These are phyloP conservation scores for Dactylella cylindrospora DNA, from an alignment of 2,329 filamentous ascomycete species.

Conservation along the genomic window DNA sequence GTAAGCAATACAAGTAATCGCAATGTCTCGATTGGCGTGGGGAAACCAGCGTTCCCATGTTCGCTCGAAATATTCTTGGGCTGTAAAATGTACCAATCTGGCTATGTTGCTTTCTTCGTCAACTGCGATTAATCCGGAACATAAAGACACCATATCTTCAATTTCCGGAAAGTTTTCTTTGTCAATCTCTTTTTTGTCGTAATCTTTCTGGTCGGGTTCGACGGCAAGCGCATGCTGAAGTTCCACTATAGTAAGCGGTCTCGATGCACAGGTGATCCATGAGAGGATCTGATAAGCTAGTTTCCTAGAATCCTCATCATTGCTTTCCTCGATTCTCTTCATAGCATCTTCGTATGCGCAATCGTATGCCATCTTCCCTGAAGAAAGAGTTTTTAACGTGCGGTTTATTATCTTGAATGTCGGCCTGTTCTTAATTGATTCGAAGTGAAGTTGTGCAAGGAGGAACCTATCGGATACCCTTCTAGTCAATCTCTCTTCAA, in stretches of 20 bases:
- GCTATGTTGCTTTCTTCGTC: conserved; percentile 4
- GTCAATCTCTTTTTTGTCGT: no score
- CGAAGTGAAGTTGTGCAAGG: conserved; percentile 53
- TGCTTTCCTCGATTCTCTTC: conserved; percentile 46
- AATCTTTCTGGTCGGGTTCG: background rate
- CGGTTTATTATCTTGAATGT: conserved; percentile 51
- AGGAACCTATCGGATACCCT: conserved; percentile 55
- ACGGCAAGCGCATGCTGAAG: background rate
- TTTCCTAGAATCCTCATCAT: conserved; percentile 48
- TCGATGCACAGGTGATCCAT: background rate
- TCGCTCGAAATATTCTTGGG: conserved; percentile 19
- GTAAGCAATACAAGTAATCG: conserved; percentile 12
- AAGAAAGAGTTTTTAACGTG: conserved; percentile 50
- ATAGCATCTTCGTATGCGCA: conserved; percentile 9
- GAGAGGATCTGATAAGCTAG: background rate
- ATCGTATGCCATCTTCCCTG: conserved; percentile 46
- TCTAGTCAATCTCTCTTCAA: no score
- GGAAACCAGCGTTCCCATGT: conserved; percentile 3
- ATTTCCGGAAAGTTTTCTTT: background rate
- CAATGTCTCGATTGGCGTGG: background rate
- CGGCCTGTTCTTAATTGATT: conserved; percentile 50
- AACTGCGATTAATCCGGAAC: conserved; percentile 9
- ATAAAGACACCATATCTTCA: background rate
- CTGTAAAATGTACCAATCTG: conserved; percentile 16
- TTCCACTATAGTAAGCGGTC: background rate